Evolutionary conservation across 169 alveolate genomes (phyloP), one percentile per base, ranked within the genome.

Genomic region (Babesia gibsoni): DNA sequence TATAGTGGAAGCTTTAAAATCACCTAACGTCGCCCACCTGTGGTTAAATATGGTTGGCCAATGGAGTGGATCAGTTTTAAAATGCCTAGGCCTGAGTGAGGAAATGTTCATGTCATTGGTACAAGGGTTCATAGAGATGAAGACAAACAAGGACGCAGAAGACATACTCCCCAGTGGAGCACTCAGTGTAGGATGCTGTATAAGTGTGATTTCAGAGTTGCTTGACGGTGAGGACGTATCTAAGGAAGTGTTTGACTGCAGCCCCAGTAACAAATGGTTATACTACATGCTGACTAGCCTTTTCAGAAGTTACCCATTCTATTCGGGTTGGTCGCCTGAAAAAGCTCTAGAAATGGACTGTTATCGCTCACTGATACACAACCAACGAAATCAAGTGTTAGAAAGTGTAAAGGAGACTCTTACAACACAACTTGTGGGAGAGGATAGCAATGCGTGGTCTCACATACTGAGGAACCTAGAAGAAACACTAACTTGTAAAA

Each of bases 321-420:
- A 64, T 45, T 65, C 84, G 3, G 80, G 84, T 27, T 75, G 73
- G 61, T 49, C 78, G 6, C 57, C 65, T 8, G 84, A 75, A 39
- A 75, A 75, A 23, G 23, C 57, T 20, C 48, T 75, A 53, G 84
- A 75, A 29, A 41, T 57, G n/a, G 74, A 65, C 43, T n/a, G 14
- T 25, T 75, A 59, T 27, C n/a, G 53, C 0, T 20, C 14, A n/a
- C 35, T 52, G 30, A 63, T 50, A 12, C 36, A 22, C 36, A 61
- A 75, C 37, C 84, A 75, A 35, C 36, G 68, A 22, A n/a, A 9
- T 0, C 84, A 75, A 63, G 54, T 56, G 4, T 14, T 65, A 41
- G 61, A 56, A 14, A 27, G 48, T 14, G 61, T 50, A 0, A 4
- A 29, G 29, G 74, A 75, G 36, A 63, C 23, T 18, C 59, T 63